These are phyloP conservation scores for Phytophthora sansomeana DNA, from an alignment of 352 stramenopile genomes.

Conservation along the genomic window DNA sequence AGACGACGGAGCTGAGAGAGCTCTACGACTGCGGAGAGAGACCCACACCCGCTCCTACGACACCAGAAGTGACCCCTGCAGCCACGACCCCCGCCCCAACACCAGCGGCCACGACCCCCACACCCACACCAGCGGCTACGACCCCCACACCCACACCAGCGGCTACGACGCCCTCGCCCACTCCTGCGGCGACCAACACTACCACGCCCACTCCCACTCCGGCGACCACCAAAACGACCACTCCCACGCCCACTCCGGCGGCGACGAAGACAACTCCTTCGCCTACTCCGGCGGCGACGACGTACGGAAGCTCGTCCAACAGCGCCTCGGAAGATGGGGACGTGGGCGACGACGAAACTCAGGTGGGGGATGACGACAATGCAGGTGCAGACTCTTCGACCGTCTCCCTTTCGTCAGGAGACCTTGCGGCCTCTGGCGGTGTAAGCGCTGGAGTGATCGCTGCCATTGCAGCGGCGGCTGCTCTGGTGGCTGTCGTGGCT, in stretches of 20 bases:
- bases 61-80: conserved; percentile 28
- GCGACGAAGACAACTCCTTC: conserved; percentile 24
- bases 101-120: conserved; percentile 18
- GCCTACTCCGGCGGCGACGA: conserved; percentile 25
- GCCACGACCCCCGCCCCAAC: conserved; percentile 23
- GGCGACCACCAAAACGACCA: conserved; percentile 29
- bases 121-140: conserved; percentile 9
- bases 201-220: conserved; percentile 15
- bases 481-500: conserved; percentile 20
- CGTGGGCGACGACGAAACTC: conserved; percentile 13
- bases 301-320: conserved; percentile 17
- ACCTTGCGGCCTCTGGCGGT: background rate
- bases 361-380: conserved; percentile 15
- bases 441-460: conserved; percentile 10
- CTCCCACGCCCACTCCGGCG: conserved; percentile 28
- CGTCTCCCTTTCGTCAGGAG: conserved; percentile 23
- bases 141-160: conserved; percentile 9
- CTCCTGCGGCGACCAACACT: conserved; percentile 24
- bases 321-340: conserved; percentile 21
- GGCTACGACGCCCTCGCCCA: conserved; percentile 18
- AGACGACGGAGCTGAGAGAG: conserved; percentile 38
- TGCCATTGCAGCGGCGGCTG: conserved; percentile 17
- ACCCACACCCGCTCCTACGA: conserved; percentile 41
- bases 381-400: conserved; percentile 14
- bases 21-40: conserved; percentile 42